A percentile compares a stretch with the other conserved stretches of the same genome.
Conservation (phyloP, 805 yeast species). For the Ogataea angusta region DNA sequence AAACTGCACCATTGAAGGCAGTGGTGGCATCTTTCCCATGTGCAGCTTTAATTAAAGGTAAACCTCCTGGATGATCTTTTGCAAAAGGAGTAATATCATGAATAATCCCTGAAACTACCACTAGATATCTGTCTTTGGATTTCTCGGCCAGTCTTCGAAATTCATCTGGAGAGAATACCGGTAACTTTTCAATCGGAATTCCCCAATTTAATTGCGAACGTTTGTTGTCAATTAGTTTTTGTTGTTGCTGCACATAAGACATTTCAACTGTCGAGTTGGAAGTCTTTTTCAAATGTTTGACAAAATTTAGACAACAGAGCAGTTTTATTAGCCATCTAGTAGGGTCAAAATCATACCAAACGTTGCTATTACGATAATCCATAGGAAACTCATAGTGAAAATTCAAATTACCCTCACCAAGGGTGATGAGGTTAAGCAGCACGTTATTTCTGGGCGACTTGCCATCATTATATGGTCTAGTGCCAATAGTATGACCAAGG, state of each 20-base stretch:
- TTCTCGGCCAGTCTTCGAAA: constrained; percentile 39
- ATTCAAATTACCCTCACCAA: constrained; percentile 90
- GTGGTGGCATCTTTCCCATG: constrained; percentile 92
- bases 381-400: constrained; percentile 95
- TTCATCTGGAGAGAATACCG: constrained; percentile 52
- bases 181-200: constrained; percentile 83
- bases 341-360: constrained; percentile 80
- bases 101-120: constrained; percentile 85
- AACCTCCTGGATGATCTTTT: constrained; percentile 92
- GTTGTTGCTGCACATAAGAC: constrained; percentile 77
- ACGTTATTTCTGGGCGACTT: constrained; percentile 73
- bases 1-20: constrained; percentile 94
- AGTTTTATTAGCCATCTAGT: constrained; percentile 70
- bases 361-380: constrained; percentile 75
- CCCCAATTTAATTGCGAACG: constrained; percentile 89
- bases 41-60: constrained; percentile 70
- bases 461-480: constrained; percentile 69
- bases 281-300: constrained; percentile 54
- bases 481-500: constrained; percentile 74
- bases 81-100: constrained; percentile 92
- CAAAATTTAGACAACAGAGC: constrained; percentile 51
- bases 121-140: constrained; percentile 45
- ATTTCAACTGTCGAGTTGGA: constrained; percentile 62
- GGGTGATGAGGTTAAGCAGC: constrained; percentile 59
- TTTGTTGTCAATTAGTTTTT: constrained; percentile 72